These are phyloP conservation scores for Trichothecium roseum DNA, from an alignment of 2,329 filamentous ascomycete genomes.

Conservation along the genomic window DNA sequence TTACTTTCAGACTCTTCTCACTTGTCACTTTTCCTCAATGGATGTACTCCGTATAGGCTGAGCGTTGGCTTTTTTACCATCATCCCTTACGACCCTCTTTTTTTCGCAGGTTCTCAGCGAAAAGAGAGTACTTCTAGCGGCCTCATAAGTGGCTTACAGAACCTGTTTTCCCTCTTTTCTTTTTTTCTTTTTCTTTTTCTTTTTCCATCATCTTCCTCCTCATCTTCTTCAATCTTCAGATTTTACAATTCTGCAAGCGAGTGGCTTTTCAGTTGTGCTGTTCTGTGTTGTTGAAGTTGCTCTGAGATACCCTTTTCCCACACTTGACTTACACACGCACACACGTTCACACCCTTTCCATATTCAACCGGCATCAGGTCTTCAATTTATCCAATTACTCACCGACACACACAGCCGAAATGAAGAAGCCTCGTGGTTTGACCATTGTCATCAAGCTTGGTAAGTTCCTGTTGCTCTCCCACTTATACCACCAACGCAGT, in stretches of 20 bases:
- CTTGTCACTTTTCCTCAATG: background rate
- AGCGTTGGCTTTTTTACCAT: background rate
- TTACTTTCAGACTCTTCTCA: background rate
- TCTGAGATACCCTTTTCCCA: constrained; percentile 4
- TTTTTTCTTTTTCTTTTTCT: background rate
- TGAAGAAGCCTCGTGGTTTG: constrained; percentile 48
- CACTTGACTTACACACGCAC: no score
- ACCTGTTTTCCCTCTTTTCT: no score
- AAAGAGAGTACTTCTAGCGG: no score
- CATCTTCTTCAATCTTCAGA: background rate
- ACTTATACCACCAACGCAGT: background rate
- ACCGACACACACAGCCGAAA: constrained; percentile 28
- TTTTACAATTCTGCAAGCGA: background rate
- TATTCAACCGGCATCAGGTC: no score
- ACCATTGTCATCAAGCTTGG: constrained; percentile 66
- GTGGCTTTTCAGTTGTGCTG: constrained; percentile 1
- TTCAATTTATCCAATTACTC: no score
- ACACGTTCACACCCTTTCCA: no score
- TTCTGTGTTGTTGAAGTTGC: background rate
- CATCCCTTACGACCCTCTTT: background rate
- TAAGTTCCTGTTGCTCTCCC: constrained; percentile 28
- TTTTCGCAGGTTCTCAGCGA: background rate
- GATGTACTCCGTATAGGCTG: background rate
- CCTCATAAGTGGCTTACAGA: no score
- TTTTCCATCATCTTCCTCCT: constrained; percentile 2